Evolutionary conservation across 257 asterid species (phyloP), one percentile per base, ranked within the genome.

Genomic region (Lycium ferocissimum): DNA sequence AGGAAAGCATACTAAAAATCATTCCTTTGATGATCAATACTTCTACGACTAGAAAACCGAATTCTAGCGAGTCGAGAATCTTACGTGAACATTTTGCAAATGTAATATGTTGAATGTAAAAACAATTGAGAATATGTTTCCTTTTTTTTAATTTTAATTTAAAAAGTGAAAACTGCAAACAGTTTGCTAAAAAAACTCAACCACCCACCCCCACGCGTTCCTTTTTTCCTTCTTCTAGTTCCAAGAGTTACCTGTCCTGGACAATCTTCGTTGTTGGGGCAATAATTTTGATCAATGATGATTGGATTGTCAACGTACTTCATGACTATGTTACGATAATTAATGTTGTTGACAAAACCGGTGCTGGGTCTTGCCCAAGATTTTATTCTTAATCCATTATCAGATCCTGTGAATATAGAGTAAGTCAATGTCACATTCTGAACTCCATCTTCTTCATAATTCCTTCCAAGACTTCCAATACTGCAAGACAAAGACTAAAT

Each of bases 311-410:
- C 90, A 9, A 94, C 96, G 20, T 89, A 87, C 67, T 63, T 87
- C 95, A 94, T 91, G 17, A 91, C 43, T 9, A 93, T 89, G 84
- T 92, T 90, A 35, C 86, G 86, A 66, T 75, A 93, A 7, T 63
- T 88, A 18, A 93, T 73, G 35, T 91, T 88, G 26, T 83, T 89
- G 3, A 92, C 97, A 67, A 81, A 93, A 18, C 94, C 91, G 18
- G 87, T 90, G 82, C 90, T 88, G 69, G 95, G 92, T 85, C 96
- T 87, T 76, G 93, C 96, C 96, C 96, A 91, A 83, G 96, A 86
- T 85, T 92, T 92, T 1, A 94, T 91, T 40, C 95, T 87, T 2
- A 94, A 70, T 79, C 97, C 95, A 71, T 94, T 92, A 4, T 92
- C 92, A 0, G 97, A 89, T 83, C 95, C 92, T 5, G 81, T 91